phyloP scores from a whole-genome alignment of 305 asterid species.

The Ajuga reptans region DNA sequence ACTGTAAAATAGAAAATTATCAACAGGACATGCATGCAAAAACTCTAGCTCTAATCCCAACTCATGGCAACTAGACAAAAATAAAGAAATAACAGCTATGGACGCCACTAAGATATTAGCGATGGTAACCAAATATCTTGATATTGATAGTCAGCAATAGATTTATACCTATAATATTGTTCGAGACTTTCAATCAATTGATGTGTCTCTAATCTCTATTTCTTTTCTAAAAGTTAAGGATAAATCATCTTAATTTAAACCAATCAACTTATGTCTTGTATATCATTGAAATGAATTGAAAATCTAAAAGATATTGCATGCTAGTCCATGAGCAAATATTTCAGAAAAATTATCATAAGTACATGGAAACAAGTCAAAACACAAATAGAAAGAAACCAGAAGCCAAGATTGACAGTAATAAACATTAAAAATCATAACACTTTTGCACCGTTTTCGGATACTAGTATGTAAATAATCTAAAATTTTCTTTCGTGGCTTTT shows the following conservation, averaged over 20 bases:
- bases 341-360: too few relatives aligned
- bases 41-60: neutral
- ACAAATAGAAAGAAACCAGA: too few relatives aligned
- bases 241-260: neutral
- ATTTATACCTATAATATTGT: neutral
- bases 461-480: too few relatives aligned
- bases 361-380: too few relatives aligned
- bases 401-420: too few relatives aligned
- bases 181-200: neutral
- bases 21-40: neutral
- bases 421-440: too few relatives aligned
- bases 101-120: neutral
- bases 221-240: neutral
- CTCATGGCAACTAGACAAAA: neutral
- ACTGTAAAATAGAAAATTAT: neutral
- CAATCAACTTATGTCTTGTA: neutral
- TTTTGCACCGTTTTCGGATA: too few relatives aligned
- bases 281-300: too few relatives aligned
- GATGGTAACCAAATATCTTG: neutral
- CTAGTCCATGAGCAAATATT: too few relatives aligned
- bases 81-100: neutral
- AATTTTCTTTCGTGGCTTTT: too few relatives aligned
- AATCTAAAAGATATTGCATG: too few relatives aligned
- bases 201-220: neutral
- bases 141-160: neutral